These are phyloP conservation scores for Taiwanofungus camphoratus DNA, from an alignment of 1,284 basidiomycete genomes.

Conservation along the genomic window DNA sequence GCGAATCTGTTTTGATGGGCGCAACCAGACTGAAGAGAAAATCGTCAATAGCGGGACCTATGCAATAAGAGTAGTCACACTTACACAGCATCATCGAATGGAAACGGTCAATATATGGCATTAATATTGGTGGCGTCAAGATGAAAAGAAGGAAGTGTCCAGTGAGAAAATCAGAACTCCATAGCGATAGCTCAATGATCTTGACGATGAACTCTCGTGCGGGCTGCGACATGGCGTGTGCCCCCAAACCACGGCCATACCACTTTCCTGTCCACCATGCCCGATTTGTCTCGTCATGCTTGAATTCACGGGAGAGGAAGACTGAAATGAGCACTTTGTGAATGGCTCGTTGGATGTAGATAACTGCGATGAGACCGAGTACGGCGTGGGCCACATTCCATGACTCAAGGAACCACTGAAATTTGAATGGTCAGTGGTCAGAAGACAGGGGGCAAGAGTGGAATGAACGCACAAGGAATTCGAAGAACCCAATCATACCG, in stretches of 20 bases:
- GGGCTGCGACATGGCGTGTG: slow-evolving; percentile 84
- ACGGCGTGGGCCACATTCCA: slow-evolving; percentile 93
- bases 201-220: slow-evolving; percentile 87
- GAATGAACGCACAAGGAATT: slow-evolving; percentile 77
- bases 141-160: slow-evolving; percentile 70
- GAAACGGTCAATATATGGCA: slow-evolving; percentile 71
- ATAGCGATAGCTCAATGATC: slow-evolving; percentile 76
- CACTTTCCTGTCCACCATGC: slow-evolving; percentile 98
- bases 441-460: too few species aligned
- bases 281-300: slow-evolving; percentile 94
- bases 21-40: slow-evolving; percentile 63
- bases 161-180: slow-evolving; percentile 71
- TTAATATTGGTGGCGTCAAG: slow-evolving; percentile 64
- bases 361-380: slow-evolving; percentile 81
- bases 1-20: slow-evolving; percentile 86
- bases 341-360: slow-evolving; percentile 84
- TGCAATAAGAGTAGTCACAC: slow-evolving; percentile 27
- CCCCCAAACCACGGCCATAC: slow-evolving; percentile 88
- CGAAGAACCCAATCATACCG: slow-evolving; percentile 89
- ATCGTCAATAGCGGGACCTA: slow-evolving; percentile 16
- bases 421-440: slow-evolving; percentile 6
- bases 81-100: slow-evolving; percentile 74
- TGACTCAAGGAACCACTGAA: slow-evolving; percentile 87
- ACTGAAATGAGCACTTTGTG: slow-evolving; percentile 91
- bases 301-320: slow-evolving; percentile 93